Percentiles rank a stretch among this genome's conserved stretches.
These are phyloP conservation scores for Hyparrhenia diplandra DNA, from an alignment of 176 grass and related monocot species.

Conservation along the genomic window DNA sequence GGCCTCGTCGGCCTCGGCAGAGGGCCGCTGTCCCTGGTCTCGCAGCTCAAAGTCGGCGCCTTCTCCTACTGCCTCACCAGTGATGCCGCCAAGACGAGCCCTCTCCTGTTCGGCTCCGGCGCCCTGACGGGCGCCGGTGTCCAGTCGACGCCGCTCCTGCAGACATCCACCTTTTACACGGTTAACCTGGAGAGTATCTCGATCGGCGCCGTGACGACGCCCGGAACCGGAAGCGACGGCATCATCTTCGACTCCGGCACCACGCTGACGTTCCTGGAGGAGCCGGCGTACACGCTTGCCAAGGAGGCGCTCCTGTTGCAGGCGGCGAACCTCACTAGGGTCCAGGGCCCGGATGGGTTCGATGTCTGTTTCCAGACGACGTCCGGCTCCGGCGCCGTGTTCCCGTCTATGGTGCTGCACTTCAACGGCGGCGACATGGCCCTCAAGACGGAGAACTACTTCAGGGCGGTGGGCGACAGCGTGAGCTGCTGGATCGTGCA, in stretches of 20 bases:
- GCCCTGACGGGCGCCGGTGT: neutral
- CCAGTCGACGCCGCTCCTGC: no score
- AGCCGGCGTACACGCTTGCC: no score
- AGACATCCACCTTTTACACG: neutral
- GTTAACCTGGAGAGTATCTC: no score
- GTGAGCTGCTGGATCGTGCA: neutral
- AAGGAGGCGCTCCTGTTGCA: no score
- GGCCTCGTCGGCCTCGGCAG: neutral
- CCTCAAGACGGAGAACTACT: neutral
- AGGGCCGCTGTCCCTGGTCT: neutral
- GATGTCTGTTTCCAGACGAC: neutral
- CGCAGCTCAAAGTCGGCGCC: neutral
- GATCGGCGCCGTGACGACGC: no score
- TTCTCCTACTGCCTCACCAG: neutral
- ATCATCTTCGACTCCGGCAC: neutral
- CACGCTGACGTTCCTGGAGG: no score
- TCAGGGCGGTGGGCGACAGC: neutral
- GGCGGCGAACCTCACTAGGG: no score
- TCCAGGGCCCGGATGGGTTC: no score
- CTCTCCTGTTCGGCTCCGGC: neutral
- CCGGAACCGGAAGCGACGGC: no score
- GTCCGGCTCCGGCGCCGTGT: neutral
- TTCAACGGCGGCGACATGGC: neutral
- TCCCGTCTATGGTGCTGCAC: neutral
- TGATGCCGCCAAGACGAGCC: neutral